A percentile compares a stretch with the other conserved stretches of the same genome.
Conservation (phyloP, 1,139 yeast genomes). For the Suhomyces yuchorum region DNA sequence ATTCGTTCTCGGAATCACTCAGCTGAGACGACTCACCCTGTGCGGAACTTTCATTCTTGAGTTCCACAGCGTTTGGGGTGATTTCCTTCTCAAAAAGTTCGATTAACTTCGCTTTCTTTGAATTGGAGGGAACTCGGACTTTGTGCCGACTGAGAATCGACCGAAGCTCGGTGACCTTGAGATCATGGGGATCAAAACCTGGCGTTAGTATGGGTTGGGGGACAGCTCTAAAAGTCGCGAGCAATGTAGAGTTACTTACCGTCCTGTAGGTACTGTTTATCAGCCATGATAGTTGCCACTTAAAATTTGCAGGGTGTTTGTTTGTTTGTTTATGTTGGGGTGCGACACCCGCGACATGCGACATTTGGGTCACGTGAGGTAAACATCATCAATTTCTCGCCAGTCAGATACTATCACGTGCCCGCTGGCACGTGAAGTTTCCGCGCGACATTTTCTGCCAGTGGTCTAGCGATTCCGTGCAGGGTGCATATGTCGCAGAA, state of each 20-base stretch:
- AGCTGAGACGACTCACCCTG: neutral
- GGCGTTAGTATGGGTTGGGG: slow-evolving; percentile 16
- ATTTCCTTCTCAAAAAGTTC: slow-evolving; percentile 27
- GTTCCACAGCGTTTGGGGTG: slow-evolving; percentile 5
- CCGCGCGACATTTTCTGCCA: no score
- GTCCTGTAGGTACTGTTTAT: slow-evolving; percentile 25
- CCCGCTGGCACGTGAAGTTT: no score
- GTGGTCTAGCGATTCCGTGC: neutral
- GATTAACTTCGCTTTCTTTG: slow-evolving; percentile 64
- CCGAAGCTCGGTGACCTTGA: slow-evolving; percentile 67
- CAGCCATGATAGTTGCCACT: slow-evolving; percentile 22
- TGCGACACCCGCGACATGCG: slow-evolving; percentile 4
- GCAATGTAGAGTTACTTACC: slow-evolving; percentile 21
- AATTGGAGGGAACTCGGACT: slow-evolving; percentile 57
- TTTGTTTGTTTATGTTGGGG: slow-evolving; percentile 10
- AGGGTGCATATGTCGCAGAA: slow-evolving; percentile 1
- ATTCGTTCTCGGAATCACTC: neutral
- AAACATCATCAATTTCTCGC: neutral
- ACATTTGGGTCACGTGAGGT: neutral
- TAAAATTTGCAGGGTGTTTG: slow-evolving; percentile 8
- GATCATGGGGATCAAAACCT: slow-evolving; percentile 64
- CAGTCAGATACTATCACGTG: no score
- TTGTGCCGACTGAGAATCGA: slow-evolving; percentile 58
- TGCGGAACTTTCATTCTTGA: neutral
- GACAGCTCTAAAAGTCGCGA: neutral